These are phyloP conservation scores for Parafenestella ontariensis DNA, from an alignment of 2,329 filamentous ascomycete species.

Conservation along the genomic window DNA sequence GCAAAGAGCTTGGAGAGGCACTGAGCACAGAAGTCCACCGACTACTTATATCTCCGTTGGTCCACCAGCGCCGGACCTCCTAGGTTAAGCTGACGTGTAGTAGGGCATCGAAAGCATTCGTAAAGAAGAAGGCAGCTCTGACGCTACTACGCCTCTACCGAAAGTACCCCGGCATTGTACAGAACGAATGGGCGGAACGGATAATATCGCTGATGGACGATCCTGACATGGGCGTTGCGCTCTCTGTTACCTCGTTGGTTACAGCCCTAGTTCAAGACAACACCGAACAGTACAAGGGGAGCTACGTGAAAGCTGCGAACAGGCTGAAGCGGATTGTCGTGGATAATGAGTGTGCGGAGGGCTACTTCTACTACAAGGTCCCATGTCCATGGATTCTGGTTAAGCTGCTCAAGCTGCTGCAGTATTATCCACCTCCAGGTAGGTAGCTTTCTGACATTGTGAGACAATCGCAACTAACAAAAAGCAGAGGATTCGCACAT, in stretches of 20 bases:
- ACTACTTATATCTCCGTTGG: slow-evolving; percentile 91
- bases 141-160: slow-evolving; percentile 92
- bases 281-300: slow-evolving; percentile 90
- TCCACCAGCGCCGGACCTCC: slow-evolving; percentile 21
- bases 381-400: slow-evolving; percentile 98
- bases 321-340: slow-evolving; percentile 88
- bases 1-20: slow-evolving; percentile 96
- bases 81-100: slow-evolving; percentile 26
- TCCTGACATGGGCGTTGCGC: slow-evolving; percentile 86
- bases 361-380: slow-evolving; percentile 99
- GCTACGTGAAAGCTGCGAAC: slow-evolving; percentile 91
- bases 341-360: slow-evolving; percentile 84
- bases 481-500: slow-evolving; percentile 86
- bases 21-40: slow-evolving; percentile 90
- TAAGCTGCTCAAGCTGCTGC: slow-evolving; percentile 87
- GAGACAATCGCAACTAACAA: slow-evolving; percentile 29
- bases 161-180: slow-evolving; percentile 91
- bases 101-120: slow-evolving; percentile 89
- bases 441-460: slow-evolving; percentile 21
- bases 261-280: slow-evolving; percentile 95
- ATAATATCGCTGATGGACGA: slow-evolving; percentile 99
- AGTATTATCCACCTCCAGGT: slow-evolving; percentile 96
- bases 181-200: slow-evolving; percentile 95
- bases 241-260: slow-evolving; percentile 94
- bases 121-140: slow-evolving; percentile 98